These are phyloP conservation scores for Trichosporon inkin DNA, from an alignment of 1,284 basidiomycete species.

Conservation along the genomic window DNA sequence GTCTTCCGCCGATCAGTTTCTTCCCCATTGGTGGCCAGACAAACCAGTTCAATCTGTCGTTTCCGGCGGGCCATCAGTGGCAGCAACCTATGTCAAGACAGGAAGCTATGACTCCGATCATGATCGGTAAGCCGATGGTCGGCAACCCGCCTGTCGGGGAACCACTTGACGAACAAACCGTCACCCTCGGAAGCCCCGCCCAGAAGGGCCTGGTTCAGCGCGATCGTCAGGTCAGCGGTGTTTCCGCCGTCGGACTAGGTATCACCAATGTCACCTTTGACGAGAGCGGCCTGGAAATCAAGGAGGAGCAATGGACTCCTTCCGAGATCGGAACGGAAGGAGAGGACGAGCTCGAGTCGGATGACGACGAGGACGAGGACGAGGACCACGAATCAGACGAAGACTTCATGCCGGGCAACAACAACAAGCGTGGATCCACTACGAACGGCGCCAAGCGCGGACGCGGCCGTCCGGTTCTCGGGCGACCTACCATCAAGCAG, in stretches of 20 bases:
- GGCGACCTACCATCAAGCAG: constrained; percentile 9
- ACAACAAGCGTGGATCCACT: constrained; percentile 20
- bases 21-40: constrained; percentile 18
- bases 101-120: constrained; percentile 13
- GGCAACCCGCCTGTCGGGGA: constrained; percentile 2
- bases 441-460: constrained; percentile 16
- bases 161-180: constrained; percentile 25
- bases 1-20: constrained; percentile 27
- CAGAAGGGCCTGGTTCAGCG: constrained; percentile 14
- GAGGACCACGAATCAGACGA: constrained; percentile 21
- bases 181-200: constrained; percentile 36
- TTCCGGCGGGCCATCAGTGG: constrained; percentile 1
- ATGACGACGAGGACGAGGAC: constrained; percentile 18
- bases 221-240: constrained; percentile 22
- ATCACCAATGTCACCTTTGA: constrained; percentile 43
- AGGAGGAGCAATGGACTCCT: constrained; percentile 18
- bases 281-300: constrained; percentile 19
- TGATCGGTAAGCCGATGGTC: constrained; percentile 19
- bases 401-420: constrained; percentile 24
- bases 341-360: constrained; percentile 23
- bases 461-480: constrained; percentile 7
- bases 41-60: constrained; percentile 1
- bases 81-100: not conserved
- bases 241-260: constrained; percentile 39
- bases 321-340: constrained; percentile 16